Evolutionary conservation across 2,329 filamentous ascomycete genomes (phyloP), one percentile per base, ranked within the genome.

Genomic region (Colletotrichum navitas): DNA sequence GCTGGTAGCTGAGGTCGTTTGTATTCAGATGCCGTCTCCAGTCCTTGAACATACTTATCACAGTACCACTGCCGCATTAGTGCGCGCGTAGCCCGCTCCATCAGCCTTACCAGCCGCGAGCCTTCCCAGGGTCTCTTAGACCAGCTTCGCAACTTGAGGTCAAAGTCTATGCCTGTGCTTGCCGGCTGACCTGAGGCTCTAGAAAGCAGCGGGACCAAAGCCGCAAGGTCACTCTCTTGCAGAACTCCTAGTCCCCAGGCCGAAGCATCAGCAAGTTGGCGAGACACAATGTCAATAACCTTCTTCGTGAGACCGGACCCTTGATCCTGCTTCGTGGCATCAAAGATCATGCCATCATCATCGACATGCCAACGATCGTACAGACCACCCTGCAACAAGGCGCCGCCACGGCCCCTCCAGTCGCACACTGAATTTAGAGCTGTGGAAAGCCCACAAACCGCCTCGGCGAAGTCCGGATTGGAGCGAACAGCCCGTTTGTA

Each of bases 381-480:
- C 75, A 87, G 89, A 11, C 93, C 94, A 63, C 85, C 86, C 64
- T 91, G 87, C n/a, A 93, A 87, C 34, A 93, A 86, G 56, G 97
- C 92, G 1, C 96, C 96, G 72, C 96, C 96, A 74, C 96, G 90
- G 39, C 94, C 94, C 77, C 89, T 89, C 96, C 96, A 99, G 77
- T 95, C 93, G 79, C 96, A 99, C 7, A 99, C 95, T 8, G 96
- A 98, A 79, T 98, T 98, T 63, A 99, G 85, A 1, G 96, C 95
- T 70, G 97, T 98, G 1, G 94, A 95, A 63, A 99, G 87, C 10
- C 96, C 96, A 80, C 96, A 99, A 0, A 99, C 95, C 8, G 96
- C 96, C 82, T 99, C 96, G 1, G 96, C 94, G 82, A 99, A 99
- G 43, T 97, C 93, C 0, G 96, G 95, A 76, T 96, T 99, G n/a